These are phyloP conservation scores for Arctium minus DNA, from an alignment of 129 eudicot species.

Conservation along the genomic window DNA sequence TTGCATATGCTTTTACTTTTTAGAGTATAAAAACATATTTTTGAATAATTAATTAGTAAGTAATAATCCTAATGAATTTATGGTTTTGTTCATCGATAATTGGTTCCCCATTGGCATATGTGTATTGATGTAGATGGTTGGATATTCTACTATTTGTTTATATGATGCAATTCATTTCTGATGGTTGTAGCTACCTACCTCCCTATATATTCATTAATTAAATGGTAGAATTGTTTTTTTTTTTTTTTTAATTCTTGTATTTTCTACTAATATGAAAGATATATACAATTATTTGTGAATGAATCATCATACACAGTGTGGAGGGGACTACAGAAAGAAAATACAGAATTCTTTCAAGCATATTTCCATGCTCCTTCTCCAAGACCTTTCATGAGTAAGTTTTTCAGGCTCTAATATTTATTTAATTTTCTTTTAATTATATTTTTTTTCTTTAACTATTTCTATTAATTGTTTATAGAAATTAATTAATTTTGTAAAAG, in stretches of 20 bases:
- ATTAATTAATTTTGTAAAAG: neutral
- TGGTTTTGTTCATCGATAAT: neutral
- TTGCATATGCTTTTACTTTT: too few relatives aligned
- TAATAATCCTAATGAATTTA: neutral
- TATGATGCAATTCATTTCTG: neutral
- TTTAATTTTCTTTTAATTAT: neutral
- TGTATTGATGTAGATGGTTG: neutral
- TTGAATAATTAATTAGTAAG: too few relatives aligned
- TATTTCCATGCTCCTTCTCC: slow-evolving; percentile 46
- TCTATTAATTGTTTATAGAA: neutral
- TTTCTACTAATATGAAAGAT: neutral
- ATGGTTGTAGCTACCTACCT: neutral
- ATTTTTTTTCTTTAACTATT: neutral
- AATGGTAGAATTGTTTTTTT: too few relatives aligned
- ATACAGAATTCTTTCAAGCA: slow-evolving; percentile 57
- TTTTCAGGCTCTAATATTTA: neutral
- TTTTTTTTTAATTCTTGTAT: neutral
- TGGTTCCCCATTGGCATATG: neutral
- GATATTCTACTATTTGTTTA: neutral
- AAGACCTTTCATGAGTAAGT: slow-evolving; percentile 40
- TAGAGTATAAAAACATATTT: too few relatives aligned
- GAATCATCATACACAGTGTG: slow-evolving; percentile 44
- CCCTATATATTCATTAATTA: neutral
- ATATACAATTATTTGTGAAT: neutral
- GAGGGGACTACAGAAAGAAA: slow-evolving; percentile 73